Evolutionary conservation across 805 yeast species (phyloP).

Genomic region (Kregervanrija pseudodelftensis): DNA sequence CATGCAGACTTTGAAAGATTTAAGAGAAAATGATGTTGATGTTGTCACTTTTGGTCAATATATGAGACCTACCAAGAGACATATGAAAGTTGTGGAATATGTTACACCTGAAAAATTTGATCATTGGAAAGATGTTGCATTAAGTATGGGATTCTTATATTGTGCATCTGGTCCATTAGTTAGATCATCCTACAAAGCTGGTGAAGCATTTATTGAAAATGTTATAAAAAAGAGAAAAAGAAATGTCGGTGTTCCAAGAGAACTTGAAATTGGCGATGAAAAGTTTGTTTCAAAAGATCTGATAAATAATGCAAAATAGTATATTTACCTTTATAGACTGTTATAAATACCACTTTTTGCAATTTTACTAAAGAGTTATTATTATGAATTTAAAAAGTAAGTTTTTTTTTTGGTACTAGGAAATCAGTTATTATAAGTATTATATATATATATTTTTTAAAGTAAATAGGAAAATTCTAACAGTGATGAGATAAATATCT

Average conservation of each 20-base stretch:
- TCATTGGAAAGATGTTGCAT: constrained; percentile 81
- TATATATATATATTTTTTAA: no score
- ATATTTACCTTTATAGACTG: background rate
- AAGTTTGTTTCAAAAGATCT: constrained; percentile 22
- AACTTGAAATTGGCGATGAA: constrained; percentile 26
- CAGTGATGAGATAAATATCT: no score
- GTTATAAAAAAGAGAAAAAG: constrained; percentile 71
- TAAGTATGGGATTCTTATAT: constrained; percentile 85
- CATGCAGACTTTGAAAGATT: constrained; percentile 62
- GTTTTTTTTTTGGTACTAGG: no score
- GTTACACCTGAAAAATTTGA: constrained; percentile 92
- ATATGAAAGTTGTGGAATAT: constrained; percentile 96
- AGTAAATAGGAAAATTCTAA: no score
- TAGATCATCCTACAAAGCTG: constrained; percentile 95
- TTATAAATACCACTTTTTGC: no score
- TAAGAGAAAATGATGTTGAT: constrained; percentile 74
- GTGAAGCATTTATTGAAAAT: constrained; percentile 94
- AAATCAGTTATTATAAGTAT: no score
- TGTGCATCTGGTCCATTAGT: constrained; percentile 98
- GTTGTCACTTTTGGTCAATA: constrained; percentile 98
- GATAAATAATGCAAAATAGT: constrained; percentile 3
- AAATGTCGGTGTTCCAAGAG: constrained; percentile 29
- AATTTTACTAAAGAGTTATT: no score
- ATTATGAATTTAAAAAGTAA: no score
- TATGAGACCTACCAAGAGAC: constrained; percentile 98